Conservation (phyloP, 805 yeast species). For the Sugiyamaella qingdaonensis region DNA sequence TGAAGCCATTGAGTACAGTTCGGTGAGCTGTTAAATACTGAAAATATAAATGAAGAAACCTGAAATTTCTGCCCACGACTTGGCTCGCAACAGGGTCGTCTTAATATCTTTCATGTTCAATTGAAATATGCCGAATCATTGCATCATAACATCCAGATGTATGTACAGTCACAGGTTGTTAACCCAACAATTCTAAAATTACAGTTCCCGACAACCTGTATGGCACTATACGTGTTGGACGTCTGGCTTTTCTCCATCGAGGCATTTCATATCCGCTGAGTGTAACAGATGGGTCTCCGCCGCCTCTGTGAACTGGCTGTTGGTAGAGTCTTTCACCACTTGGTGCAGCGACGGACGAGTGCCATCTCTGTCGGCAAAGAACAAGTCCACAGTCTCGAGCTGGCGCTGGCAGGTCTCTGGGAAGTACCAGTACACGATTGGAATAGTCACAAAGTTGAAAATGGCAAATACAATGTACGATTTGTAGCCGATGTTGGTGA, state of each 20-base stretch:
- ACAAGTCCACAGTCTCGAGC: slow-evolving; percentile 82
- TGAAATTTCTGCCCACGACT: too few relatives aligned
- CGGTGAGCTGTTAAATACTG: too few relatives aligned
- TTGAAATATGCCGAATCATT: too few relatives aligned
- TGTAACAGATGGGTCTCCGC: not conserved
- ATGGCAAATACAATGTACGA: slow-evolving; percentile 74
- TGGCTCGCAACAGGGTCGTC: too few relatives aligned
- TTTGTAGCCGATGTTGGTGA: slow-evolving; percentile 68
- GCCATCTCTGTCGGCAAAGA: slow-evolving; percentile 59
- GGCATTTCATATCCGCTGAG: not conserved
- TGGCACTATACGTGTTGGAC: too few relatives aligned
- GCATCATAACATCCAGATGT: too few relatives aligned
- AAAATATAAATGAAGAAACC: too few relatives aligned
- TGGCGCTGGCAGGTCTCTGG: slow-evolving; percentile 82
- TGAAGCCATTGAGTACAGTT: too few relatives aligned
- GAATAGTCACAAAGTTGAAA: slow-evolving; percentile 64
- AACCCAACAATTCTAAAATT: too few relatives aligned
- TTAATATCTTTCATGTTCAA: too few relatives aligned
- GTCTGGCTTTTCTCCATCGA: not conserved
- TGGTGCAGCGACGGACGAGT: not conserved
- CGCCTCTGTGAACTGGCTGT: not conserved
- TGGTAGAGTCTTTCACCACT: not conserved
- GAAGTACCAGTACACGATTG: slow-evolving; percentile 61
- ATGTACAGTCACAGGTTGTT: too few relatives aligned
- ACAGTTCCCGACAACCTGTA: too few relatives aligned